These are phyloP conservation scores for Petrea volubilis DNA, from an alignment of 257 asterid genomes.

Conservation along the genomic window DNA sequence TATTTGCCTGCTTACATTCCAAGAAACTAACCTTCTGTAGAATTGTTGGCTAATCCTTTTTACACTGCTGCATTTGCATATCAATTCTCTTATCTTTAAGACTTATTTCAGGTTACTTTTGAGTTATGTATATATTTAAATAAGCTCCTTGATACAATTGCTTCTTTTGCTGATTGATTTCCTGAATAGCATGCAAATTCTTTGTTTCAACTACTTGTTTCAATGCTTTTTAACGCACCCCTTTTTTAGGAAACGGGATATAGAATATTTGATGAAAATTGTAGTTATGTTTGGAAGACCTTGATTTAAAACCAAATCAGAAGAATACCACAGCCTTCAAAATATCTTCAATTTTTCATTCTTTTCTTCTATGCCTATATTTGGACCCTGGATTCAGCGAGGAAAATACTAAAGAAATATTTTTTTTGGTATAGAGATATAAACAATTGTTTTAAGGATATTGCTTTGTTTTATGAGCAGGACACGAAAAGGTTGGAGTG, in stretches of 20 bases:
- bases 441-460: constrained; percentile 8
- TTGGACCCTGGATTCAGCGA: neutral
- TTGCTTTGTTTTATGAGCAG: constrained; percentile 44
- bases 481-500: constrained; percentile 66
- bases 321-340: neutral
- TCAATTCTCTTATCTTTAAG: neutral
- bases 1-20: constrained; percentile 17
- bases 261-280: neutral
- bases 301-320: neutral
- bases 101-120: neutral
- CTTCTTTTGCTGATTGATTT: constrained; percentile 1
- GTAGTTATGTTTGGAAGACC: neutral
- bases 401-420: neutral
- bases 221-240: neutral
- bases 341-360: neutral
- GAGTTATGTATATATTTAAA: neutral
- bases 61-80: neutral
- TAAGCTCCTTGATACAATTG: neutral
- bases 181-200: neutral
- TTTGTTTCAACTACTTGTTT: neutral
- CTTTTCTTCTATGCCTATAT: neutral
- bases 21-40: neutral
- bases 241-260: neutral
- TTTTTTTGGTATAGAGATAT: neutral
- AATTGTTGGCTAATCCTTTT: neutral